A percentile compares a stretch with the other conserved stretches of the same genome.
Evolutionary conservation across 257 asterid species (phyloP).

Genomic region (Scutellaria barbata): DNA sequence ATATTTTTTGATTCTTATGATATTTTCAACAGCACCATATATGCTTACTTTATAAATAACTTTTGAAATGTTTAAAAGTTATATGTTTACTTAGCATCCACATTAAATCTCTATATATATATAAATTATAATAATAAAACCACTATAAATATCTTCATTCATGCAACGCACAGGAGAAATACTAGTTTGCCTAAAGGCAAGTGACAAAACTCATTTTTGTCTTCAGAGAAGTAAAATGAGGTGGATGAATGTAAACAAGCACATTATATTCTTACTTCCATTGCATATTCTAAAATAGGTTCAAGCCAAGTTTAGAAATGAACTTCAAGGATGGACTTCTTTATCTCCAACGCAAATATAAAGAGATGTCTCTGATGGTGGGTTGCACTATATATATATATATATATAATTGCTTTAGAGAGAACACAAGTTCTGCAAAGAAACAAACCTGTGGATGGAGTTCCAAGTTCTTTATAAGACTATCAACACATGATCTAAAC

Average conservation of each 20-base stretch:
- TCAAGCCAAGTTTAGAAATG: too few relatives aligned
- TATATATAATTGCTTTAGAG: constrained; percentile 20
- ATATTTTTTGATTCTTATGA: too few relatives aligned
- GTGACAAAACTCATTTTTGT: too few relatives aligned
- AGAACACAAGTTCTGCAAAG: constrained; percentile 19
- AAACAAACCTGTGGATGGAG: constrained; percentile 75
- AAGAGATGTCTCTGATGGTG: constrained; percentile 3
- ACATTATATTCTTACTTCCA: neutral
- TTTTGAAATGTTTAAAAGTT: too few relatives aligned
- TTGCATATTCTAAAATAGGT: neutral
- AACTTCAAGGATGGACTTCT: neutral
- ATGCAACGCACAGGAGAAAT: too few relatives aligned
- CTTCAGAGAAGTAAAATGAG: neutral
- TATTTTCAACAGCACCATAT: too few relatives aligned
- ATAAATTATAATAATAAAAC: too few relatives aligned
- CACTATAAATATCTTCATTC: too few relatives aligned
- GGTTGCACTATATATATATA: neutral
- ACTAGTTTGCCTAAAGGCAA: too few relatives aligned
- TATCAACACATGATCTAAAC: constrained; percentile 63
- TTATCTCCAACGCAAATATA: constrained; percentile 2
- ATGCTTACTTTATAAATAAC: too few relatives aligned
- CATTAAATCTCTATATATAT: too few relatives aligned
- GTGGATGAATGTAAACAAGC: neutral
- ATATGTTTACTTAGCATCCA: too few relatives aligned
- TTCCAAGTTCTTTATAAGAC: constrained; percentile 68